Base-by-base conservation (phyloP, 2,329 filamentous ascomycete genomes). In the Arthrinium phaeospermum region DNA sequence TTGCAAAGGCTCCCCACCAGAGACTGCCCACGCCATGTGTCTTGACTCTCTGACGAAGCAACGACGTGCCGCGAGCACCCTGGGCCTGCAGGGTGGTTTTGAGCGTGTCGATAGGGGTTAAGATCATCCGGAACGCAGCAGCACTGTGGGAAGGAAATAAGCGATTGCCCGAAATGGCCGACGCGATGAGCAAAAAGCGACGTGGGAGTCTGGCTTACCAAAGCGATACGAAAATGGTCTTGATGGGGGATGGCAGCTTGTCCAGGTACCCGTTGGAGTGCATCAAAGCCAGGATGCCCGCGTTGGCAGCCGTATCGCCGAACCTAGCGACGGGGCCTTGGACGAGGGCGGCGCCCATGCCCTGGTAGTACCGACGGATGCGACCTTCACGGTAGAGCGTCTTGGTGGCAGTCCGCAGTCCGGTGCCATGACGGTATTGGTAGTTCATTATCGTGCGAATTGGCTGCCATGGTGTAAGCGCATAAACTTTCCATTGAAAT, bases 391-490 rank as follows among this genome's bases (percentile, higher is more conserved):
- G 74, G 70, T 85, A 85, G 1, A 87, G 79, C 0, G 82, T 85
- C 22, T 77, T 75, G 0, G 81, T 82, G 0, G 85, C 84, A 0
- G 75, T 69, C 3, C 79, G 81, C 71, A 87, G 86, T 0, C 82
- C 80, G 0, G 80, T 82, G 1, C 85, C 85, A 51, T 83, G 85
- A 2, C 85, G 85, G 70, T 87, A 87, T 73, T 87, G 85, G 64
- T 86, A 87, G 76, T 87, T 87, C 85, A 87, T 87, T 16, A 86
- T 85, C 0, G 85, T 87, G 6, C 85, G 82, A 4, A 87, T 77
- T 4, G 85, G 85, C 85, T 86, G 67, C 4, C 57, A 41, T 24
- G 19, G 3, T 64, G 57, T 37, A 12, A 64, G 57, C 34, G 22
- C 10, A 41, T 41, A 4, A 13, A 13, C 2, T 1, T 16, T 41